Percentiles rank a stretch among this genome's conserved stretches.
Evolutionary conservation across 352 stramenopile species (phyloP).

Genomic region (Phytopythium cucurbitacearum): DNA sequence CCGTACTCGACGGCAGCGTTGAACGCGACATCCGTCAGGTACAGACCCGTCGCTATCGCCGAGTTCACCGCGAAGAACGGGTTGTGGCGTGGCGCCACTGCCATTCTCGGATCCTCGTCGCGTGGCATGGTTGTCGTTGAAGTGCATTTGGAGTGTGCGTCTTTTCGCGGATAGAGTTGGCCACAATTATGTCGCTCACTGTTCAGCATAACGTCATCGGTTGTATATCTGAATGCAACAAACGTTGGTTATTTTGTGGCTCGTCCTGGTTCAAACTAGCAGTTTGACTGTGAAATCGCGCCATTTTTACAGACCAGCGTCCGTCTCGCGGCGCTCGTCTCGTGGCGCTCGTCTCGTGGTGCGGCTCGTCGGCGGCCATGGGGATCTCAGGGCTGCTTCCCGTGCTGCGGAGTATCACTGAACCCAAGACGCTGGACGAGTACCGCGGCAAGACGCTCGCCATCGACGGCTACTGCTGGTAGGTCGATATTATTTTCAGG

Average conservation of each 20-base stretch:
- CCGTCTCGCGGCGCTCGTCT: background rate
- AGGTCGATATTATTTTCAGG: background rate
- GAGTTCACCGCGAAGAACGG: slow-evolving; percentile 39
- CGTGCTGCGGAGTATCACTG: slow-evolving; percentile 76
- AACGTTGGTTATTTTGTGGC: slow-evolving; percentile 11
- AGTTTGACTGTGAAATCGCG: slow-evolving; percentile 10
- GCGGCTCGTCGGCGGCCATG: slow-evolving; percentile 16
- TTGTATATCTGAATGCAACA: slow-evolving; percentile 3
- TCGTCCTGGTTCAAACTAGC: slow-evolving; percentile 8
- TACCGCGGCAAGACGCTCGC: slow-evolving; percentile 66
- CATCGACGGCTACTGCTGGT: slow-evolving; percentile 86
- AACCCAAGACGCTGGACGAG: slow-evolving; percentile 41
- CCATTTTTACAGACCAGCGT: slow-evolving; percentile 19
- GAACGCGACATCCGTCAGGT: slow-evolving; percentile 48
- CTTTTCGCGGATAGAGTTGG: background rate
- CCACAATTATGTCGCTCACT: slow-evolving; percentile 8
- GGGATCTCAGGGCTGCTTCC: slow-evolving; percentile 55
- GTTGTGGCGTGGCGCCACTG: slow-evolving; percentile 9
- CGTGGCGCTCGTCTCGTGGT: background rate
- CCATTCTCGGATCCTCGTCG: background rate
- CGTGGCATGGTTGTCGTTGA: background rate
- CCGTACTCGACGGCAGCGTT: slow-evolving; percentile 63
- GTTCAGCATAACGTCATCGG: slow-evolving; percentile 8
- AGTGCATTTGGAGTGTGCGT: background rate
- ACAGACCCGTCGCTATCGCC: slow-evolving; percentile 33